phyloP scores from a whole-genome alignment of 129 eudicot species.

The Pseudognaphalium luteoalbum region DNA sequence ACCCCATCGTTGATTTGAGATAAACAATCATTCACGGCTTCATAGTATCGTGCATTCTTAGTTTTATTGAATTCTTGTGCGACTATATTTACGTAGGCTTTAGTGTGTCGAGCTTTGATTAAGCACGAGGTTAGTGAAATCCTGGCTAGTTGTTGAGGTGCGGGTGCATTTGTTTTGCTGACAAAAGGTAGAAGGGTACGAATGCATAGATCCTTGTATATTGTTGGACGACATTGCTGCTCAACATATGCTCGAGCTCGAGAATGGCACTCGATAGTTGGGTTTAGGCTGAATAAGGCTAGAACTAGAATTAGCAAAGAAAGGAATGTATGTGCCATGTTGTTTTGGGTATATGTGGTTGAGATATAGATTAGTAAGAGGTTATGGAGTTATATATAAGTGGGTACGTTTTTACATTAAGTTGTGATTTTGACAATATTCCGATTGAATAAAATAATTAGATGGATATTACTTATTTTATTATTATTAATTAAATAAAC shows the following conservation, averaged over 20 bases:
- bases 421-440: conserved; percentile 6
- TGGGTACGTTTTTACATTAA: conserved; percentile 12
- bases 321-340: conserved; percentile 42
- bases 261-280: conserved; percentile 37
- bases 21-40: conserved; percentile 52
- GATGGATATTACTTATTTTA: not conserved
- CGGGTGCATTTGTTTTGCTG: conserved; percentile 32
- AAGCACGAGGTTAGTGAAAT: conserved; percentile 55
- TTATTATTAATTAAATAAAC: not conserved
- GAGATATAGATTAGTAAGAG: conserved; percentile 13
- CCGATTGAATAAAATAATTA: not conserved
- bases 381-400: conserved; percentile 34
- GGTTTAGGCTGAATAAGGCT: conserved; percentile 38
- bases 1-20: conserved; percentile 61
- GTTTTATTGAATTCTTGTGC: conserved; percentile 36
- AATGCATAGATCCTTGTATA: conserved; percentile 47
- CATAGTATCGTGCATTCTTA: conserved; percentile 39
- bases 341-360: conserved; percentile 16
- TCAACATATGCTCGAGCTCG: conserved; percentile 56
- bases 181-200: conserved; percentile 41
- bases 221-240: conserved; percentile 50
- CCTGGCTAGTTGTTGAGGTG: conserved; percentile 54
- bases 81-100: conserved; percentile 48
- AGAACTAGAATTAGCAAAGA: conserved; percentile 34
- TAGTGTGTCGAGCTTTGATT: conserved; percentile 46